Percentiles rank a stretch among this genome's conserved stretches.
Conservation (phyloP, 2,329 filamentous ascomycete genomes). For the Pezizomycotina sp. region DNA sequence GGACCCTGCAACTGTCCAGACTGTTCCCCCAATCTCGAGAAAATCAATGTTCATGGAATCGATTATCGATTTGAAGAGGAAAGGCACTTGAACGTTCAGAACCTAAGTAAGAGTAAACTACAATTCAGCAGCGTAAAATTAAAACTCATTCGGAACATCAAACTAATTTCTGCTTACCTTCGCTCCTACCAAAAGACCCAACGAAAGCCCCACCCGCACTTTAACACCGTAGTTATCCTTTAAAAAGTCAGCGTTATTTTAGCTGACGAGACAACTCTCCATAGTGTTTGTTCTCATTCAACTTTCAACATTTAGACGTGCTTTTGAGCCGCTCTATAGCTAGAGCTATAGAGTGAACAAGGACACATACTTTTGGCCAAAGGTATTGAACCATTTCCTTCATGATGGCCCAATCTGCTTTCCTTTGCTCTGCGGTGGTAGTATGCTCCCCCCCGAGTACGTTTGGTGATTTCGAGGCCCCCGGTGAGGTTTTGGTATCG, state of each 20-base stretch:
- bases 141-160: conserved; percentile 8
- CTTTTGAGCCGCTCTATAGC: conserved; percentile 1
- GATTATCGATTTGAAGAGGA: conserved; percentile 97
- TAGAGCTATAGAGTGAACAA: conserved; percentile 11
- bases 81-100: conserved; percentile 92
- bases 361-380: conserved; percentile 58
- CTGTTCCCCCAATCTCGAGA: conserved; percentile 68
- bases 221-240: conserved; percentile 63
- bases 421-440: conserved; percentile 59
- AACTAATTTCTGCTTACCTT: no score
- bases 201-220: conserved; percentile 67
- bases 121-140: neutral
- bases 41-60: conserved; percentile 97
- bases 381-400: conserved; percentile 93
- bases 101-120: conserved; percentile 33
- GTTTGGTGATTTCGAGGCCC: no score
- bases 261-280: neutral
- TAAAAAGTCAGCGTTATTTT: conserved; percentile 1
- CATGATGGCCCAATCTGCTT: conserved; percentile 96
- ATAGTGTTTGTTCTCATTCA: neutral
- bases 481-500: no score
- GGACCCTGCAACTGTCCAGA: conserved; percentile 71
- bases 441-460: no score
- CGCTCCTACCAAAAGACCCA: conserved; percentile 67
- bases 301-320: neutral